phyloP scores from a whole-genome alignment of 1,284 basidiomycete genomes.

The Cryptococcus sp. region DNA sequence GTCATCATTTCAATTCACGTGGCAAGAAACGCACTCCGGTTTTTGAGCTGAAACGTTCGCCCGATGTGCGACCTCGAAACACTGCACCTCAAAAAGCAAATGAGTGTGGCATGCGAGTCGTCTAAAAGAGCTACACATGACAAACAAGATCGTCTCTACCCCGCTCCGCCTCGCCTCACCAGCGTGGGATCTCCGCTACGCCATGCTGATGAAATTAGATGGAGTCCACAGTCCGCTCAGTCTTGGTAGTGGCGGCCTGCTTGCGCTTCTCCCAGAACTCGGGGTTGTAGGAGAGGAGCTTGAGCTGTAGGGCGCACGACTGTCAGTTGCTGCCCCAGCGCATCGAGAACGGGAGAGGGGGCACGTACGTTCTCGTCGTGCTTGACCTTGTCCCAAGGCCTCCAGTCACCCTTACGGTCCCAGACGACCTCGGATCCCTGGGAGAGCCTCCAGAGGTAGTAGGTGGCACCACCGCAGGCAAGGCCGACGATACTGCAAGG shows the following conservation, averaged over 20 bases:
- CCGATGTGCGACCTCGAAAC: too few species aligned
- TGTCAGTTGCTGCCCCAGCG: neutral
- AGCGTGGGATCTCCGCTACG: too few species aligned
- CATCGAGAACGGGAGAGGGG: neutral
- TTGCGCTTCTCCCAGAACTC: slow-evolving; percentile 46
- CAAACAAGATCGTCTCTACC: neutral
- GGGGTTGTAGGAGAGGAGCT: slow-evolving; percentile 36
- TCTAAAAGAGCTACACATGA: neutral
- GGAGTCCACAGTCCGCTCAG: slow-evolving; percentile 23
- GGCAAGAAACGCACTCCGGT: too few species aligned
- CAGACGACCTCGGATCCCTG: slow-evolving; percentile 48
- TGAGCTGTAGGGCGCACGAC: slow-evolving; percentile 22
- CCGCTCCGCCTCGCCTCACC: too few species aligned
- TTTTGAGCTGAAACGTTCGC: too few species aligned
- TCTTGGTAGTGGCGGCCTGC: slow-evolving; percentile 16
- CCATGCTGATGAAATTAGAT: slow-evolving; percentile 8
- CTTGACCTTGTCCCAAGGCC: slow-evolving; percentile 48
- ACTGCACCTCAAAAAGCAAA: neutral
- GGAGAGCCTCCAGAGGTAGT: slow-evolving; percentile 44
- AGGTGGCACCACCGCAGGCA: slow-evolving; percentile 38
- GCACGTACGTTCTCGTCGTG: slow-evolving; percentile 44
- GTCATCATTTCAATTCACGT: too few species aligned
- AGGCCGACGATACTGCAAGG: slow-evolving; percentile 35
- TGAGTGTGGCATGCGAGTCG: neutral
- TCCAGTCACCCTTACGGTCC: slow-evolving; percentile 46